These are phyloP conservation scores for Epichloe glyceriae DNA, from an alignment of 2,329 filamentous ascomycete genomes.

Conservation along the genomic window DNA sequence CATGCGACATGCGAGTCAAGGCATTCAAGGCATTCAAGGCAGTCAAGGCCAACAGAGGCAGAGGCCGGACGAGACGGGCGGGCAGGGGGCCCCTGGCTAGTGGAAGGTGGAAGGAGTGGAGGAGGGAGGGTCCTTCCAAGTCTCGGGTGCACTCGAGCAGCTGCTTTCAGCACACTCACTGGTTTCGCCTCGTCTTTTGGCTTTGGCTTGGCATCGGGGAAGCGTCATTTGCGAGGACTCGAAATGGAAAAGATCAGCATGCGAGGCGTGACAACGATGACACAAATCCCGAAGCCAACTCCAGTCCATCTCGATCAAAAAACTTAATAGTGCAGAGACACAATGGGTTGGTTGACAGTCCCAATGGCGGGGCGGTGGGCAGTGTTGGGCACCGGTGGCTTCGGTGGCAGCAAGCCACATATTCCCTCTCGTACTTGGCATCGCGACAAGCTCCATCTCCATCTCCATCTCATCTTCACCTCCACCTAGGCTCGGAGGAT, in stretches of 20 bases:
- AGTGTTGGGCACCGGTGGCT: neutral
- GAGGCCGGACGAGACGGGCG: neutral
- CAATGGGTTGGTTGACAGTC: no score
- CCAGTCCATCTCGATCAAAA: neutral
- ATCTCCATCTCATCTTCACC: no score
- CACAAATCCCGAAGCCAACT: neutral
- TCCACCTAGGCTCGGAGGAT: no score
- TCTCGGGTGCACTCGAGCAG: no score
- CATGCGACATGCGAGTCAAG: constrained; percentile 8
- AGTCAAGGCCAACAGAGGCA: constrained; percentile 6
- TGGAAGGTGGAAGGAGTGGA: neutral
- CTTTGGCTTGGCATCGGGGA: no score
- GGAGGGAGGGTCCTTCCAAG: no score
- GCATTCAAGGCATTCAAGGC: constrained; percentile 8
- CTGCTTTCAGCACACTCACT: no score
- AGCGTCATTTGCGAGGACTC: no score
- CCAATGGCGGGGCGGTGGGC: neutral
- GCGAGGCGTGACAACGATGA: no score
- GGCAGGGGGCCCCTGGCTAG: constrained; percentile 1
- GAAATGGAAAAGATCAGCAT: no score
- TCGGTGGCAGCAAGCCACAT: neutral
- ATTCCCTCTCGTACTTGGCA: neutral
- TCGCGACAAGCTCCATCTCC: neutral
- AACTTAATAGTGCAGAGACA: neutral
- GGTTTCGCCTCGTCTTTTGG: no score